A percentile compares a stretch with the other conserved stretches of the same genome.
These are phyloP conservation scores for Fonsecaea multimorphosa DNA, from an alignment of 2,329 filamentous ascomycete genomes.

Conservation along the genomic window DNA sequence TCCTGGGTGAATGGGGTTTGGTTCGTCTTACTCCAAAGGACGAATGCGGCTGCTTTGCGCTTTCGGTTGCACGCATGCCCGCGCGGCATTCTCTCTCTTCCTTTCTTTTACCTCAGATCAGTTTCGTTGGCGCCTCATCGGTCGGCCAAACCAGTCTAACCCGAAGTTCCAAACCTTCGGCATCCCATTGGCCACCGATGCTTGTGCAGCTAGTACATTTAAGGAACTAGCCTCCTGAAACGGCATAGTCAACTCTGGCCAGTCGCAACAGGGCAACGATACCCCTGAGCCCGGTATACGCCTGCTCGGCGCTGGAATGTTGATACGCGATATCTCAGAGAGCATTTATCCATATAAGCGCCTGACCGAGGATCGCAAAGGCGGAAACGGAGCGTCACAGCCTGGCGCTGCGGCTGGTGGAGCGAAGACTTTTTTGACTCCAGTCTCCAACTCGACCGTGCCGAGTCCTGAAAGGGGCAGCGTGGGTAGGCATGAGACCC, in stretches of 20 bases:
- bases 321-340: not conserved
- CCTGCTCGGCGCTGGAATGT: not conserved
- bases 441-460: not conserved
- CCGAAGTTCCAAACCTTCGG: not conserved
- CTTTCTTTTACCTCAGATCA: no score
- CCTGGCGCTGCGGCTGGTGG: not conserved
- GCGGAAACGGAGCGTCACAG: not conserved
- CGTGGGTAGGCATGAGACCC: not conserved
- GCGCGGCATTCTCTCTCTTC: no score
- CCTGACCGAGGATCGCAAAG: not conserved
- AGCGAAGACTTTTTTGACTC: not conserved
- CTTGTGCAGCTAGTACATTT: not conserved
- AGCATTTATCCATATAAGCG: not conserved
- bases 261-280: not conserved
- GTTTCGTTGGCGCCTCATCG: no score
- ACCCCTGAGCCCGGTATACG: not conserved
- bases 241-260: not conserved
- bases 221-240: not conserved
- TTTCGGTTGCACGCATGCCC: no score
- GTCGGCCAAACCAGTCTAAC: not conserved
- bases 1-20: no score
- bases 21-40: no score
- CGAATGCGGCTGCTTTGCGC: no score
- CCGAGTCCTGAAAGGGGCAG: not conserved
- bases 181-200: not conserved